Percentiles rank a stretch among this genome's conserved stretches.
Conservation (phyloP, 192 early-diverging fungal species). For the Jimgerdemannia flammicorona region DNA sequence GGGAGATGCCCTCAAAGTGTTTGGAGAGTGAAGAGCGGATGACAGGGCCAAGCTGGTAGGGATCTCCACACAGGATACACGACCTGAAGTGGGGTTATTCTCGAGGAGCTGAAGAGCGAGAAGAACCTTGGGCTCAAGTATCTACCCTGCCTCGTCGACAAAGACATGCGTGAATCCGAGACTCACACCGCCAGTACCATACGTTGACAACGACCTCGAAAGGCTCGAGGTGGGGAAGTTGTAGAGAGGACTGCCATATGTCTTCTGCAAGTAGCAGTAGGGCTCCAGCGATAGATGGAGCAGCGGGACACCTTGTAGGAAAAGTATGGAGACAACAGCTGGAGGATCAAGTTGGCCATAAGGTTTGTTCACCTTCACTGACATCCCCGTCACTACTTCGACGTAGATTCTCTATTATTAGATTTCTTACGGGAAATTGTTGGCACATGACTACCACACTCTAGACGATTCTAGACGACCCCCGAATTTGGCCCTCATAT, state of each 20-base stretch:
- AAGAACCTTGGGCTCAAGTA: constrained; percentile 46
- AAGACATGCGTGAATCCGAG: constrained; percentile 41
- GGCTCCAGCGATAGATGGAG: constrained; percentile 30
- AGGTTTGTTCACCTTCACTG: too few species aligned
- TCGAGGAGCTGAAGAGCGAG: constrained; percentile 41
- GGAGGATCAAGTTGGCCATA: constrained; percentile 48
- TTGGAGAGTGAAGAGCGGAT: constrained; percentile 33
- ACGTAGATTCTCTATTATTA: too few species aligned
- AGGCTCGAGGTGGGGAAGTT: constrained; percentile 34
- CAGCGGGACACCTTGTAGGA: constrained; percentile 32
- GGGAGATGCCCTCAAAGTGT: constrained; percentile 15
- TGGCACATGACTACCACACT: too few species aligned
- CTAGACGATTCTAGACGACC: too few species aligned
- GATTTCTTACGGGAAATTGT: too few species aligned
- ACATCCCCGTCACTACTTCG: too few species aligned
- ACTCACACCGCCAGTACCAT: constrained; percentile 38
- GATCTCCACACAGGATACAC: constrained; percentile 54
- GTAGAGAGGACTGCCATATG: constrained; percentile 29
- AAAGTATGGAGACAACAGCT: constrained; percentile 35
- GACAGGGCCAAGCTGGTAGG: constrained; percentile 46
- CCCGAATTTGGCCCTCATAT: too few species aligned
- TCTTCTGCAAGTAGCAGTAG: too few species aligned
- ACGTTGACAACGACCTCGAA: constrained; percentile 43
- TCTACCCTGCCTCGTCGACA: constrained; percentile 56
- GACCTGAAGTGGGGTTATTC: constrained; percentile 25